phyloP scores from a whole-genome alignment of 345 rosid genomes.

The Eucalyptus rudis region DNA sequence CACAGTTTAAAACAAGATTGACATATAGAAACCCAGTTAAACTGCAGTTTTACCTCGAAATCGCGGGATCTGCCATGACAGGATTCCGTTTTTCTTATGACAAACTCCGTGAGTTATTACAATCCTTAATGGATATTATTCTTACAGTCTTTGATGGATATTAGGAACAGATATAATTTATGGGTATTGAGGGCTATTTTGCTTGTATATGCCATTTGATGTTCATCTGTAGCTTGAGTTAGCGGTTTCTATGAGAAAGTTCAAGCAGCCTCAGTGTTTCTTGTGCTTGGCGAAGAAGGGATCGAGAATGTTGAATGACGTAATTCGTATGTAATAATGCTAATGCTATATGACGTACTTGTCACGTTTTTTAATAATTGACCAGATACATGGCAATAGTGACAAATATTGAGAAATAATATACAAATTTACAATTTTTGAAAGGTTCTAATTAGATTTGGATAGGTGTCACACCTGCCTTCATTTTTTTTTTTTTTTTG shows the following conservation, averaged over 20 bases:
- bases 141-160: not conserved
- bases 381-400: not conserved
- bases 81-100: not conserved
- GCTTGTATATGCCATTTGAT: not conserved
- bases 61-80: not conserved
- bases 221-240: not conserved
- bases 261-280: not conserved
- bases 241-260: not conserved
- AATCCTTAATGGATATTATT: not conserved
- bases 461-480: not conserved
- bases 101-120: not conserved
- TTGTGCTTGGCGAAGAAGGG: not conserved
- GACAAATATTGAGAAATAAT: not conserved
- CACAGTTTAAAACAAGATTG: not conserved
- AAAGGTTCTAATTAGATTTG: not conserved
- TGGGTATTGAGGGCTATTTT: not conserved
- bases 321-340: not conserved
- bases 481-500: not conserved
- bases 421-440: not conserved
- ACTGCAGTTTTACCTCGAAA: not conserved
- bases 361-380: not conserved
- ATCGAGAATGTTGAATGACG: not conserved
- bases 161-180: not conserved
- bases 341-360: not conserved
- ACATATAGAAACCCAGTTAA: not conserved